phyloP scores from a whole-genome alignment of 306 rosid genomes.

The Herpetospermum pedunculosum region DNA sequence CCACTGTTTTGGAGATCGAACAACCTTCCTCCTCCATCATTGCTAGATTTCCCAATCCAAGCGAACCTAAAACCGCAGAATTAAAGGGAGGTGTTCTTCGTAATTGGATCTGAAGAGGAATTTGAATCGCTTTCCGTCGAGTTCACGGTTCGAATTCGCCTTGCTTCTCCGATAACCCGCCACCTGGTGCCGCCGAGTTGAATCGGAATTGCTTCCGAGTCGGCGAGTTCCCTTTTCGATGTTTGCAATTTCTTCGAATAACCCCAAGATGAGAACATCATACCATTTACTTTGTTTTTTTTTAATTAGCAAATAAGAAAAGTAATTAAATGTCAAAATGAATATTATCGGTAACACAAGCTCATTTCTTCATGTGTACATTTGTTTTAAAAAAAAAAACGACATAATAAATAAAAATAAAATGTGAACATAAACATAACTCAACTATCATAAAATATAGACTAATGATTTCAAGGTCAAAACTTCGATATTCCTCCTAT shows the following conservation, averaged over 20 bases:
- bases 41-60: background rate
- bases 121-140: background rate
- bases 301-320: background rate
- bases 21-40: slow-evolving; percentile 54
- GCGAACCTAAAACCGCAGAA: background rate
- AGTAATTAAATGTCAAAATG: background rate
- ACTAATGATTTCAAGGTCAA: no score
- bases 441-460: no score
- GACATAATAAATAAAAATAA: no score
- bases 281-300: background rate
- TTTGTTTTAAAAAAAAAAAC: no score
- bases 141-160: background rate
- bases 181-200: background rate
- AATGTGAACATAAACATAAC: no score
- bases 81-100: background rate
- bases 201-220: background rate
- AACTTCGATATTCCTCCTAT: no score
- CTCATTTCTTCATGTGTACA: no score
- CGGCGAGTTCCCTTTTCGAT: background rate
- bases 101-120: background rate
- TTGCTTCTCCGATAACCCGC: background rate
- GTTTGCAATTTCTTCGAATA: background rate
- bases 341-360: no score
- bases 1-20: slow-evolving; percentile 30
- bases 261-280: background rate